These are phyloP conservation scores for Hypoxylon cercidicola DNA, from an alignment of 495 filamentous ascomycete genomes.

Conservation along the genomic window DNA sequence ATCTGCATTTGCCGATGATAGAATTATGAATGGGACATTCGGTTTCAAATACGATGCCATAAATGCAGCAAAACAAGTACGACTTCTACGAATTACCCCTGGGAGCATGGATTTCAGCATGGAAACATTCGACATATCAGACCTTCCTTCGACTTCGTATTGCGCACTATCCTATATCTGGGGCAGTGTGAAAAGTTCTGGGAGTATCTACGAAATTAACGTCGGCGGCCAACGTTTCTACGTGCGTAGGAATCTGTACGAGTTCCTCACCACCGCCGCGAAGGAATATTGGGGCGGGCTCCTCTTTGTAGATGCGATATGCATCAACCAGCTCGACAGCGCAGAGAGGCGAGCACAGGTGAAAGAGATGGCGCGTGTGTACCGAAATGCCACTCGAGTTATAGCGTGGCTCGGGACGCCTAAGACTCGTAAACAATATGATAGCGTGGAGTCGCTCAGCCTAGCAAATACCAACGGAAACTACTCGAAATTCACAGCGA, in stretches of 20 bases:
- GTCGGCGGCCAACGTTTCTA: conserved; percentile 27
- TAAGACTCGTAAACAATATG: background rate
- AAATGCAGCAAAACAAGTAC: conserved; percentile 11
- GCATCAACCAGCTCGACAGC: conserved; percentile 50
- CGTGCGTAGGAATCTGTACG: conserved; percentile 30
- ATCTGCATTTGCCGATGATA: background rate
- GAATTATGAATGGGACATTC: conserved; percentile 11
- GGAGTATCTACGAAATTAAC: conserved; percentile 8
- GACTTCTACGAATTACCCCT: conserved; percentile 11
- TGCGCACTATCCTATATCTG: conserved; percentile 37
- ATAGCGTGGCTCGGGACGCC: conserved; percentile 42
- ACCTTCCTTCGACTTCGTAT: conserved; percentile 15
- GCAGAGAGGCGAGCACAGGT: conserved; percentile 46
- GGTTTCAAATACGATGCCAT: conserved; percentile 19
- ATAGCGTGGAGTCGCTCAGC: conserved; percentile 7
- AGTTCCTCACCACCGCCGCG: conserved; percentile 26
- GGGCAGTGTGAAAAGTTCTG: conserved; percentile 13
- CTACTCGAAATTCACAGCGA: conserved; percentile 13
- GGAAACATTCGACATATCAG: conserved; percentile 8
- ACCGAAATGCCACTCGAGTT: conserved; percentile 34
- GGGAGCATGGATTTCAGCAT: conserved; percentile 6
- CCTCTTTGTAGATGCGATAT: conserved; percentile 52
- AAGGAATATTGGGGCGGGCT: conserved; percentile 17
- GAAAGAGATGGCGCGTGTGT: conserved; percentile 46
- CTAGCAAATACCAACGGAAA: background rate